Evolutionary conservation across 306 rosid species (phyloP).

Genomic region (Inga laurina): DNA sequence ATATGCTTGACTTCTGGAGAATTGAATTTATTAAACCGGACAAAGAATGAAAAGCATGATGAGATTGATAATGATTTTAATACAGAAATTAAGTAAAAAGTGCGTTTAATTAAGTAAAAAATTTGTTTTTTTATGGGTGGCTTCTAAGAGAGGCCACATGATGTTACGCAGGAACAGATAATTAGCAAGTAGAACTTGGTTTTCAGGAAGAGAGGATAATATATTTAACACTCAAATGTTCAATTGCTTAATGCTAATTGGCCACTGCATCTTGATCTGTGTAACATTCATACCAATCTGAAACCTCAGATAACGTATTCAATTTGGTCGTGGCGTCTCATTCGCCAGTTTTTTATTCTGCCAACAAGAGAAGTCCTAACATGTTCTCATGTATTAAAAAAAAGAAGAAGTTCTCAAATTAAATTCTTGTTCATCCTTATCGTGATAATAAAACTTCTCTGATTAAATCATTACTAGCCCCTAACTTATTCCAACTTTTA

Average conservation of each 20-base stretch:
- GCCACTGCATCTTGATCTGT: background rate
- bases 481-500: background rate
- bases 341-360: background rate
- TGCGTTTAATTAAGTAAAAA: background rate
- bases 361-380: background rate
- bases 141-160: background rate
- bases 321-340: constrained; percentile 15
- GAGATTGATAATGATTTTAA: background rate
- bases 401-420: too few species aligned
- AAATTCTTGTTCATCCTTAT: background rate
- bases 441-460: background rate
- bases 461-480: background rate
- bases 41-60: background rate
- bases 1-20: background rate
- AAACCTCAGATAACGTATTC: background rate
- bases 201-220: constrained; percentile 4
- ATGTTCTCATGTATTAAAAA: background rate
- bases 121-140: background rate
- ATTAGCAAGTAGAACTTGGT: background rate
- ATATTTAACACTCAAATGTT: background rate
- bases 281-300: background rate
- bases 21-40: background rate
- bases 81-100: background rate
- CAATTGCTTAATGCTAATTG: background rate
- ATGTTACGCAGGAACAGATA: constrained; percentile 4